Conservation (phyloP, 73 alveolate species). For the Stentor coeruleus region DNA sequence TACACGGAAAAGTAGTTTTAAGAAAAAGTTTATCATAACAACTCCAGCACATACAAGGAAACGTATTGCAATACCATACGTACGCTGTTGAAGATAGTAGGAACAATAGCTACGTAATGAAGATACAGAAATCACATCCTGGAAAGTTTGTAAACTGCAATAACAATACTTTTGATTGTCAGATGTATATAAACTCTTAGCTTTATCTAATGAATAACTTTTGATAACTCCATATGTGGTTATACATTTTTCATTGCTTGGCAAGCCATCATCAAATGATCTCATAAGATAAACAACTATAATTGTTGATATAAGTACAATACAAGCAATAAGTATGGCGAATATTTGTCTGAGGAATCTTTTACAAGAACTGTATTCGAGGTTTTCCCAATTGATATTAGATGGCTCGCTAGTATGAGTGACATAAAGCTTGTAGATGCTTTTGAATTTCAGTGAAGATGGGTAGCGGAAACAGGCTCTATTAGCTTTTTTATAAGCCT, state of each 20-base stretch:
- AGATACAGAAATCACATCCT: not conserved
- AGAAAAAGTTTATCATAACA: slow-evolving; percentile 29
- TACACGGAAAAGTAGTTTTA: slow-evolving; percentile 31
- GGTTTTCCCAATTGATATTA: slow-evolving; percentile 53
- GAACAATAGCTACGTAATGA: not conserved
- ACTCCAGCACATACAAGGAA: slow-evolving; percentile 1
- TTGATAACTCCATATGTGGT: not conserved
- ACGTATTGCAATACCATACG: not conserved
- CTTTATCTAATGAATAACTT: not conserved
- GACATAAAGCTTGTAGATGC: slow-evolving; percentile 13
- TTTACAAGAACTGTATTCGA: slow-evolving; percentile 15
- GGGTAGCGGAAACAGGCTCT: not conserved
- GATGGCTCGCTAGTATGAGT: slow-evolving; percentile 43
- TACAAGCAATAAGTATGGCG: not conserved
- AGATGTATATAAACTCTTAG: not conserved
- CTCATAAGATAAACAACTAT: not conserved
- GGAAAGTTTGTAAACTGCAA: not conserved
- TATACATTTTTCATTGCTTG: not conserved
- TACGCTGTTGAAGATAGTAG: not conserved
- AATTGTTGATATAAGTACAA: not conserved
- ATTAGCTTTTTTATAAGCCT: slow-evolving; percentile 24
- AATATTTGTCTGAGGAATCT: not conserved
- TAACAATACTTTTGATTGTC: not conserved
- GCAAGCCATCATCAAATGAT: not conserved
- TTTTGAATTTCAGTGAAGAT: slow-evolving; percentile 22